Evolutionary conservation across 164 flowering plant species (phyloP).

Genomic region (Sextonia rubra): DNA sequence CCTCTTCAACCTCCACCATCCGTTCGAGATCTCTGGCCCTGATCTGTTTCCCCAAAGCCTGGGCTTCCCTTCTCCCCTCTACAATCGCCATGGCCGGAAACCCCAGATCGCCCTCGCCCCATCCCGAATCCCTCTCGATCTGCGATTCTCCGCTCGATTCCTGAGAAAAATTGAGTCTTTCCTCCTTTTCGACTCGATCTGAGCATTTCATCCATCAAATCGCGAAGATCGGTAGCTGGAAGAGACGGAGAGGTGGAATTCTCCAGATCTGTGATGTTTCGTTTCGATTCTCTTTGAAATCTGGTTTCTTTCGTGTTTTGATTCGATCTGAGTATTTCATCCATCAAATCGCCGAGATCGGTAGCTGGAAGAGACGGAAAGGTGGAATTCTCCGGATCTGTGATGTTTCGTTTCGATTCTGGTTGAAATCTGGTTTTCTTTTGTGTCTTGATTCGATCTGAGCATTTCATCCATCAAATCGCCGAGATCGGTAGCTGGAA

Average conservation of each 20-base stretch:
- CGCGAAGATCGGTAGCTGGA: not conserved
- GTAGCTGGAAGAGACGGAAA: too few species aligned
- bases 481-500: not conserved
- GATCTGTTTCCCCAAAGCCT: not conserved
- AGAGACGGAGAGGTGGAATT: too few species aligned
- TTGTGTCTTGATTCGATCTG: not conserved
- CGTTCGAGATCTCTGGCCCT: conserved; percentile 4
- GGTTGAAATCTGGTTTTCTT: too few species aligned
- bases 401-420: too few species aligned
- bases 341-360: not conserved
- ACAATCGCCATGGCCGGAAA: not conserved
- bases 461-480: not conserved
- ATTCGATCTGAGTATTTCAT: not conserved
- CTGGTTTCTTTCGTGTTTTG: not conserved
- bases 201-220: not conserved
- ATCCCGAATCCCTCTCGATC: not conserved
- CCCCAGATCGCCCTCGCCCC: not conserved
- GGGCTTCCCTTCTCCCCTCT: not conserved
- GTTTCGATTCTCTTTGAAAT: too few species aligned
- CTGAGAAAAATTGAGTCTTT: too few species aligned
- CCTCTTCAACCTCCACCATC: not conserved
- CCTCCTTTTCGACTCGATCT: not conserved
- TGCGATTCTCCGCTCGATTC: not conserved
- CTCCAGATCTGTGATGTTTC: too few species aligned
- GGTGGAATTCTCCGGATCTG: too few species aligned